Evolutionary conservation across 164 flowering plant species (phyloP), one percentile per base, ranked within the genome.

Genomic region (Amborella trichopoda): DNA sequence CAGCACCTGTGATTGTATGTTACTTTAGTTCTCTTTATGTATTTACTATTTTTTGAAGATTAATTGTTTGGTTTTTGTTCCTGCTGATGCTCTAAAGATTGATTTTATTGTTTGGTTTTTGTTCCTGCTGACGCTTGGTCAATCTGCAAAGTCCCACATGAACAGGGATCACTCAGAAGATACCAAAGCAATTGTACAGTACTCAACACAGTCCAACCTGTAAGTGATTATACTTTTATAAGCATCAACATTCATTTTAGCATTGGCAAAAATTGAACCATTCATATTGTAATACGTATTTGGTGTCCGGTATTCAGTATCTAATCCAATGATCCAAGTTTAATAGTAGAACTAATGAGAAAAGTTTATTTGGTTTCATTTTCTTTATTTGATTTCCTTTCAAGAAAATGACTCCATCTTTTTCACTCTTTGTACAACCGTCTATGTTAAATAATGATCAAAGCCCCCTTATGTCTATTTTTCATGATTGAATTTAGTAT

Each of bases 111-210:
- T 6, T 37, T 10, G 1, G 9, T n/a, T n/a, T 37, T 5, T 6
- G n/a, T 37, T 8, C n/a, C 14, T 5, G 6, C 1, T 10, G 1
- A 6, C n/a, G 6, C n/a, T 10, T 37, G 5, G 19, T 8, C 19
- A 5, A 5, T 10, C n/a, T 6, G 41, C 9, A 37, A 8, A 90
- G 98, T 76, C 85, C 42, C 98, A 90, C 72, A 90, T 90, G 98
- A 90, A 90, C 50, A 81, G 59, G 48, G 98, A 91, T 68, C 98
- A 91, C 64, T 75, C 58, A 48, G 94, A 91, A 37, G 98, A 91
- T 55, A 91, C 96, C 37, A 86, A 70, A 61, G 59, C 68, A 42
- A 83, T 91, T 38, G 98, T 86, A 53, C 84, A 75, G 42, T 76
- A 81, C 55, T 65, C 76, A 40, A 83, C 93, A 12, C 74, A 83